Evolutionary conservation across 352 stramenopile genomes (phyloP).

Genomic region (Albugo candida): DNA sequence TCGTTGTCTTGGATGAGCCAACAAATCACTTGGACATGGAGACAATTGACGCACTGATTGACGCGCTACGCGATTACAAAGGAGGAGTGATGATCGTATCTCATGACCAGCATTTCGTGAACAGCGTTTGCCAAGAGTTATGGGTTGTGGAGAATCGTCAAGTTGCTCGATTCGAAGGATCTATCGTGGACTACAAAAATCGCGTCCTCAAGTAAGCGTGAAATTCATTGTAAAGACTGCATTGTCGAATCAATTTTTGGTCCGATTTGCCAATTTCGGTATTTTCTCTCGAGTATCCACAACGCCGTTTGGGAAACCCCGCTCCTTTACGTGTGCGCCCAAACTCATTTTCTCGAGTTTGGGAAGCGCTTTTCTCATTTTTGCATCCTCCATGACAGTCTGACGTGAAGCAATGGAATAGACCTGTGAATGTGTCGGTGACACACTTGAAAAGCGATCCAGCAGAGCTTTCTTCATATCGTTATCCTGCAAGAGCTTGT

Average conservation of each 20-base stretch:
- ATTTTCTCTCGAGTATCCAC: neutral
- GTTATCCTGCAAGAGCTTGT: too few relatives aligned
- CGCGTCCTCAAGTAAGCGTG: constrained; percentile 40
- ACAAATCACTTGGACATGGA: constrained; percentile 94
- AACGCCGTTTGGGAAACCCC: too few relatives aligned
- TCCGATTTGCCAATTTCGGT: neutral
- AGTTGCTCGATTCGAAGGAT: constrained; percentile 49
- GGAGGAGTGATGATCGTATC: constrained; percentile 94
- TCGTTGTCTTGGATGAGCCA: constrained; percentile 93
- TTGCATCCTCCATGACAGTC: too few relatives aligned
- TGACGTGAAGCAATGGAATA: too few relatives aligned
- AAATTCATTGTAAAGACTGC: neutral
- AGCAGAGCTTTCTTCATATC: too few relatives aligned
- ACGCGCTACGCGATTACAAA: constrained; percentile 90
- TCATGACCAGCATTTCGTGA: constrained; percentile 97
- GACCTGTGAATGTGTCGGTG: too few relatives aligned
- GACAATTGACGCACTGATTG: constrained; percentile 84
- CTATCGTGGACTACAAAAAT: constrained; percentile 73
- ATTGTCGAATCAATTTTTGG: neutral
- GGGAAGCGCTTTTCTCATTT: too few relatives aligned
- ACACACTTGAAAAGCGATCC: too few relatives aligned
- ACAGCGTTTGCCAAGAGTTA: constrained; percentile 85
- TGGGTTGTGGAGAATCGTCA: constrained; percentile 78
- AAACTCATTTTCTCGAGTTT: too few relatives aligned
- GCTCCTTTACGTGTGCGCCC: too few relatives aligned